phyloP scores from a whole-genome alignment of 2,329 filamentous ascomycete species.

The Talaromyces islandicus region DNA sequence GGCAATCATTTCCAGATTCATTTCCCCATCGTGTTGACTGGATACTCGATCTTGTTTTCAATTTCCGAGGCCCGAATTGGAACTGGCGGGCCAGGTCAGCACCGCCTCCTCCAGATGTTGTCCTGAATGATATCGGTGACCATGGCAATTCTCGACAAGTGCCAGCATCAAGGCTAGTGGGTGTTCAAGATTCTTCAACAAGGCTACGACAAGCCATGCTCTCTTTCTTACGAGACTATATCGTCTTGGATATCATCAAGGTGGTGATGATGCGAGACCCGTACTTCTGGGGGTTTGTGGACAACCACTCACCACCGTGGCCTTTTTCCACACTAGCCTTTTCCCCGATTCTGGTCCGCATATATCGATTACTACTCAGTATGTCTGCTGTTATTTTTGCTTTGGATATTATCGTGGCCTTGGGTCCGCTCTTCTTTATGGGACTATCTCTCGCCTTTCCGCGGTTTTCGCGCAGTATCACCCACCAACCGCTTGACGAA shows the following conservation, averaged over 20 bases:
- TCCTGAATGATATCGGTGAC: constrained; percentile 18
- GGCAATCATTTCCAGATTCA: constrained; percentile 49
- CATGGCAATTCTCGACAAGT: constrained; percentile 5
- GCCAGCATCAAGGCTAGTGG: constrained; percentile 12
- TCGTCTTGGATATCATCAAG: constrained; percentile 65
- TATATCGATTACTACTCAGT: constrained; percentile 54
- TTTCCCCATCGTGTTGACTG: constrained; percentile 53
- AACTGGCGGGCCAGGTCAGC: constrained; percentile 50
- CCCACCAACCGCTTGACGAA: constrained; percentile 55
- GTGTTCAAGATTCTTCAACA: constrained; percentile 32
- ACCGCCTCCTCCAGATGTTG: constrained; percentile 24
- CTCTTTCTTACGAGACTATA: constrained; percentile 52
- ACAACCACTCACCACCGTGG: constrained; percentile 37
- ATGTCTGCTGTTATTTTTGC: constrained; percentile 54
- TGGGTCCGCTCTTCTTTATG: constrained; percentile 56
- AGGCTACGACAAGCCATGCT: constrained; percentile 44
- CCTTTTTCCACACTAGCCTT: constrained; percentile 41
- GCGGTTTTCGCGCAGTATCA: constrained; percentile 50
- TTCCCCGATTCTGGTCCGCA: constrained; percentile 42
- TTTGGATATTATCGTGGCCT: constrained; percentile 55
- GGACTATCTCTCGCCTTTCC: constrained; percentile 46
- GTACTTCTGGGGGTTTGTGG: constrained; percentile 62
- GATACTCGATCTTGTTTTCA: constrained; percentile 51
- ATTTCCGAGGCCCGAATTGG: constrained; percentile 57
- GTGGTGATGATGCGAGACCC: constrained; percentile 67